Evolutionary conservation across 179 eudicot genomes (phyloP).

Genomic region (Patellifolia procumbens): DNA sequence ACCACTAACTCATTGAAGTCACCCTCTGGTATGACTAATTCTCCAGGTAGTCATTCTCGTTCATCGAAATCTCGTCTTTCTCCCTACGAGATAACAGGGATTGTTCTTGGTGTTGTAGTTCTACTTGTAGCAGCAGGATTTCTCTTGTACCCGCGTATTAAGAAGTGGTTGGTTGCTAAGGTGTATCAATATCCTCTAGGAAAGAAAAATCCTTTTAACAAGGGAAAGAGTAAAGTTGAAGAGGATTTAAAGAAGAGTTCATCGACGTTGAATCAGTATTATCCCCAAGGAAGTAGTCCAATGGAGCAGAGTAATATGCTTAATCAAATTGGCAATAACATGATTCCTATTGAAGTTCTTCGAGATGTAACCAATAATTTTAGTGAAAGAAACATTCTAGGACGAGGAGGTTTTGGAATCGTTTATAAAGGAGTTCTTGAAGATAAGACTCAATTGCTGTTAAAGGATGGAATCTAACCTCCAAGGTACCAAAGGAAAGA

Average conservation of each 20-base stretch:
- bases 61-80: neutral
- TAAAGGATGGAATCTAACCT: constrained; percentile 40
- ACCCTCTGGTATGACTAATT: constrained; percentile 25
- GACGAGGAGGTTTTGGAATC: constrained; percentile 46
- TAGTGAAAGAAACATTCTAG: constrained; percentile 33
- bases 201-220: neutral
- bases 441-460: constrained; percentile 42
- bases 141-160: neutral
- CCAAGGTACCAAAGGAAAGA: constrained; percentile 29
- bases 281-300: constrained; percentile 1
- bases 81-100: neutral
- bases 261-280: neutral
- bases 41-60: neutral
- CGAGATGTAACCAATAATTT: constrained; percentile 38
- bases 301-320: constrained; percentile 9
- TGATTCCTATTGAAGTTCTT: constrained; percentile 31
- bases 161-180: neutral
- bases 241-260: constrained; percentile 9
- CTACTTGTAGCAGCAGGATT: neutral
- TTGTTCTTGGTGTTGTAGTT: constrained; percentile 16
- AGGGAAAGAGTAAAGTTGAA: constrained; percentile 5
- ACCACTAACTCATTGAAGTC: constrained; percentile 21
- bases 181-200: neutral
- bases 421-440: constrained; percentile 41
- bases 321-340: constrained; percentile 13